phyloP scores from a whole-genome alignment of 768 basidiomycete genomes.

The Jaapia argillacea region DNA sequence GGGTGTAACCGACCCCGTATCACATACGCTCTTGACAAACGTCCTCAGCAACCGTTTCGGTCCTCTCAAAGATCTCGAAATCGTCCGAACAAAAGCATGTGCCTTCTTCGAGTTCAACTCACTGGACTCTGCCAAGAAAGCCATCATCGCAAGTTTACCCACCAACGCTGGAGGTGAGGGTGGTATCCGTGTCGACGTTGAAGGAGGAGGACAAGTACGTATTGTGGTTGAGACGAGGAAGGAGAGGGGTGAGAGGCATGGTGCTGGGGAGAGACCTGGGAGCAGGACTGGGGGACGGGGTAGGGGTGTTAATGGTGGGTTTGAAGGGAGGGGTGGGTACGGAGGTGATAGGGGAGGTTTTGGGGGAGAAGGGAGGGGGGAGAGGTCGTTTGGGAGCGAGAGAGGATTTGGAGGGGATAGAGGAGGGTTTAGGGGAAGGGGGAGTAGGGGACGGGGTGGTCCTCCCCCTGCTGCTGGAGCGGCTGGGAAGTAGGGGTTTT shows the following conservation, averaged over 20 bases:
- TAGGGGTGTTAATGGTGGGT: conserved; percentile 27
- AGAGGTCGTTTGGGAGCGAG: too few relatives aligned
- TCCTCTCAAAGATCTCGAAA: conserved; percentile 77
- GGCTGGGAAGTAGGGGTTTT: too few relatives aligned
- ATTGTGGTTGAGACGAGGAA: conserved; percentile 85
- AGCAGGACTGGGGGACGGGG: conserved; percentile 29
- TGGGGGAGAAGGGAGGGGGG: too few relatives aligned
- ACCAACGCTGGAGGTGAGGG: conserved; percentile 75
- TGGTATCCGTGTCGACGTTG: conserved; percentile 70
- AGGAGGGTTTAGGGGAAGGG: too few relatives aligned
- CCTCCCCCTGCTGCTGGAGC: too few relatives aligned
- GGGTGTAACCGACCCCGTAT: conserved; percentile 66
- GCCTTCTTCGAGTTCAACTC: conserved; percentile 86
- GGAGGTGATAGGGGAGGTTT: conserved; percentile 32
- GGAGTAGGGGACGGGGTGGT: too few relatives aligned
- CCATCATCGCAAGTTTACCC: conserved; percentile 68
- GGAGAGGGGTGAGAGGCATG: conserved; percentile 81
- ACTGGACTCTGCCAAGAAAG: conserved; percentile 75
- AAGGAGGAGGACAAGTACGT: conserved; percentile 40
- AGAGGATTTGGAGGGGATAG: too few relatives aligned
- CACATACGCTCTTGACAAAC: conserved; percentile 36
- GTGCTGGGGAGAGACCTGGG: too few relatives aligned
- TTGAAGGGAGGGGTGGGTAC: conserved; percentile 34
- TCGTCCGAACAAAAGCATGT: conserved; percentile 81
- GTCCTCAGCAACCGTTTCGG: conserved; percentile 61